Base-by-base conservation (phyloP, 331 rosid species). In the Pyrus hybrid region DNA sequence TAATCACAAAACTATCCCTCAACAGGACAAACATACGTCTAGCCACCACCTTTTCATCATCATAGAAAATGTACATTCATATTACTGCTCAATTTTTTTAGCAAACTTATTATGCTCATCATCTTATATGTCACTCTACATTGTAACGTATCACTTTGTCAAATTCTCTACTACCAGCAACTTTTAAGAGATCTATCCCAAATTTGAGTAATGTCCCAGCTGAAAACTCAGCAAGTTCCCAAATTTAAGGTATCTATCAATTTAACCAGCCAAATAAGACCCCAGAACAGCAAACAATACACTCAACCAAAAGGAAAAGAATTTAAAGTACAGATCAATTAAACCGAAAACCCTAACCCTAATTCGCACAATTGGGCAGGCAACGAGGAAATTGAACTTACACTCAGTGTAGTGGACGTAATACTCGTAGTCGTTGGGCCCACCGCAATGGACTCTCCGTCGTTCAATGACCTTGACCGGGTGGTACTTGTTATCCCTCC, bases 401-500 rank as follows among this genome's bases (percentile, higher is more conserved):
- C 99, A 95, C 86, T 92, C 99, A n/a, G 99, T 95, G 81, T 95
- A 95, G 67, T 95, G 99, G 37, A 95, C 99, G 72, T 95, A 95
- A 71, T 92, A 95, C 89, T 95, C 99, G 76, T 95, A 95, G 67
- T 95, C 97, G 75, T 73, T 87, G 71, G 76, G 86, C 33, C 83
- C 84, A 3, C 14, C 53, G 12, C 60, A 26, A 3, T 57, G 80
- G 20, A 88, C 79, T 76, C 85, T 89, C 58, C 97, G 92, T 37
- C 98, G 97, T 64, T 95, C 98, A 65, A 95, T 95, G 67, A 92
- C 99, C 80, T 95, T 95, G 49, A 92, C 99, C 3, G 97, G 96
- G 43, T 95, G 99, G 78, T 63, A 91, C 82, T 95, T 95, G 16
- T 72, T 76, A 79, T 95, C 98, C 82, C 99, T 90, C 99, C 99